Base-by-base conservation (phyloP, 331 rosid genomes). In the Phaseolus coccineus region DNA sequence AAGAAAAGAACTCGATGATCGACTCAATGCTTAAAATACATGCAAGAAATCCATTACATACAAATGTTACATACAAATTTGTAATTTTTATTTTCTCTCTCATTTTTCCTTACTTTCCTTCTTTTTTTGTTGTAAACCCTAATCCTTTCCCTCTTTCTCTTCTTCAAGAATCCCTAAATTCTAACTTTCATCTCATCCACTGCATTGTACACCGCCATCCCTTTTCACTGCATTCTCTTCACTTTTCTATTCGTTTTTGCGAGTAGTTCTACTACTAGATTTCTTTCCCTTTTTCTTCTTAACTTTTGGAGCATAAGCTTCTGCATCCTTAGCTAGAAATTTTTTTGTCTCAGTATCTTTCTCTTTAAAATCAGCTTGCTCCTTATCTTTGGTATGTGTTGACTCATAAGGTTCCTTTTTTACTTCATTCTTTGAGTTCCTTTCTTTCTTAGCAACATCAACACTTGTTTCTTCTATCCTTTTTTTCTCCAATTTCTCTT, bases 321-420 rank as follows among this genome's bases (percentile, higher is more conserved):
- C 55, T 39, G 10, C 55, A 77, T 33, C 73, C 28, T 72, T 73
- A 19, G 69, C 19, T 69, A 30, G 13, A 65, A 52, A 61, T 71
- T 50, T 71, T 68, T 70, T 59, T 6, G 42, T 31, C 59, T 30
- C 71, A 30, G 16, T 52, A 58, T 77, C 83, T 27, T 77, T 81
- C 48, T 72, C 73, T 65, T 71, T 52, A 0, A 48, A 16, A 30
- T 16, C 25, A 14, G 35, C 15, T 57, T 79, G 78, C 69, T 73
- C 66, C 69, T 12, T 79, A 44, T 67, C 61, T 24, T 71, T 77
- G 24, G 6, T 46, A 3, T 83, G 81, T 53, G 61, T 77, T 53
- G 82, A 27, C 74, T 76, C 84, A 46, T 27, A 72, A 55, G 64
- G 58, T 50, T 80, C 84, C 75, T 65, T 73, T 67, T 71, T 27